Percentiles rank a stretch among this genome's conserved stretches.
Evolutionary conservation across 257 asterid genomes (phyloP).

Genomic region (Forsythia suspensa): DNA sequence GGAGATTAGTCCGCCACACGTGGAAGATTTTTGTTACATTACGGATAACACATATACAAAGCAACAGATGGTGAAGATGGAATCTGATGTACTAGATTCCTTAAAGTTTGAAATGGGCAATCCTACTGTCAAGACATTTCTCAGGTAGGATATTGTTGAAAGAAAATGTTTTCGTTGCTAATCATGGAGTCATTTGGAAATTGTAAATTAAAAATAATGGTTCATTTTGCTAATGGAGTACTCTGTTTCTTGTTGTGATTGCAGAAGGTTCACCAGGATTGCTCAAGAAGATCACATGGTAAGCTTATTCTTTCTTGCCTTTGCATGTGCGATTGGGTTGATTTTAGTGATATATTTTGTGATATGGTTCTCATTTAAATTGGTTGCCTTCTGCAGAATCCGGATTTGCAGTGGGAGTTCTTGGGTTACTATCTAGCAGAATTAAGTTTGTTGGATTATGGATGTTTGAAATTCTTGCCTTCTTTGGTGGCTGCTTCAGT

Average conservation of each 20-base stretch:
- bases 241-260: constrained; percentile 18
- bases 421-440: constrained; percentile 82
- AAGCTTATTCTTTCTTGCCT: constrained; percentile 14
- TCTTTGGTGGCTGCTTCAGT: constrained; percentile 84
- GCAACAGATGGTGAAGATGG: constrained; percentile 83
- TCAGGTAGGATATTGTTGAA: constrained; percentile 40
- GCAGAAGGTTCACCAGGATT: constrained; percentile 56
- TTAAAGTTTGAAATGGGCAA: constrained; percentile 86
- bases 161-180: not conserved
- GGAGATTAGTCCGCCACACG: constrained; percentile 85
- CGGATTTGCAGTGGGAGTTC: constrained; percentile 63
- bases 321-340: not conserved
- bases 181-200: not conserved
- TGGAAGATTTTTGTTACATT: constrained; percentile 70
- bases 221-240: constrained; percentile 22
- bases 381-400: constrained; percentile 37
- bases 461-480: constrained; percentile 73
- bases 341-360: not conserved
- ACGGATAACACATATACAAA: constrained; percentile 69
- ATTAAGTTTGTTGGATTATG: constrained; percentile 72
- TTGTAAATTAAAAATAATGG: not conserved
- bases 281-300: constrained; percentile 64
- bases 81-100: constrained; percentile 68
- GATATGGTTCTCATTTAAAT: constrained; percentile 19
- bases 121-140: constrained; percentile 77